phyloP scores from a whole-genome alignment of 768 basidiomycete genomes.

The Mycena epipterygia region DNA sequence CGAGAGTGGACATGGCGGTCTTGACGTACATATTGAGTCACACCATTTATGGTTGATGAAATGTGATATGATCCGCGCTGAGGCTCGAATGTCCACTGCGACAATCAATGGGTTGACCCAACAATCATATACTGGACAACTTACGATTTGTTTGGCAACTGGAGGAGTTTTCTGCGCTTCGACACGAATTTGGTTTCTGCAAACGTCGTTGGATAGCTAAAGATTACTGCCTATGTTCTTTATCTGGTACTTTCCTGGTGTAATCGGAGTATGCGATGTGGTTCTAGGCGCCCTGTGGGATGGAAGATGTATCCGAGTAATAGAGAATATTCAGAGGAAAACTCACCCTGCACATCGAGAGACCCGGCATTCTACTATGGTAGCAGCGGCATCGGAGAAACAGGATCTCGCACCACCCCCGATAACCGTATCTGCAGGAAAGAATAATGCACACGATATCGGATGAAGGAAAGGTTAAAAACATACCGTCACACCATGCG shows the following conservation, averaged over 20 bases:
- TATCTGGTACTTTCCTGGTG: neutral
- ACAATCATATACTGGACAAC: neutral
- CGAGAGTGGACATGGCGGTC: neutral
- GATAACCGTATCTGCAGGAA: neutral
- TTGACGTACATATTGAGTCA: neutral
- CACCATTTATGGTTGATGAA: neutral
- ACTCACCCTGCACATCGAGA: neutral
- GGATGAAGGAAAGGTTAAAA: neutral
- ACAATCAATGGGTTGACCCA: neutral
- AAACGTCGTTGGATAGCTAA: neutral
- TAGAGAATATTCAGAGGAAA: neutral
- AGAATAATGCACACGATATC: neutral
- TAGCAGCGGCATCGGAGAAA: neutral
- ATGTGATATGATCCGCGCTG: neutral
- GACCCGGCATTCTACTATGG: neutral
- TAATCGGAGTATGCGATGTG: neutral
- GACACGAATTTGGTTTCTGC: neutral
- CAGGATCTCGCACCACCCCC: neutral
- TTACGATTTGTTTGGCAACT: neutral
- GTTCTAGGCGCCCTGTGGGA: neutral
- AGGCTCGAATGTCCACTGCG: neutral
- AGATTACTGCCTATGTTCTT: neutral
- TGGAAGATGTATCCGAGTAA: neutral
- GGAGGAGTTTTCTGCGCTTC: neutral
- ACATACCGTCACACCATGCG: neutral